These are phyloP conservation scores for Plantago lanceolata DNA, from an alignment of 305 asterid genomes.

Conservation along the genomic window DNA sequence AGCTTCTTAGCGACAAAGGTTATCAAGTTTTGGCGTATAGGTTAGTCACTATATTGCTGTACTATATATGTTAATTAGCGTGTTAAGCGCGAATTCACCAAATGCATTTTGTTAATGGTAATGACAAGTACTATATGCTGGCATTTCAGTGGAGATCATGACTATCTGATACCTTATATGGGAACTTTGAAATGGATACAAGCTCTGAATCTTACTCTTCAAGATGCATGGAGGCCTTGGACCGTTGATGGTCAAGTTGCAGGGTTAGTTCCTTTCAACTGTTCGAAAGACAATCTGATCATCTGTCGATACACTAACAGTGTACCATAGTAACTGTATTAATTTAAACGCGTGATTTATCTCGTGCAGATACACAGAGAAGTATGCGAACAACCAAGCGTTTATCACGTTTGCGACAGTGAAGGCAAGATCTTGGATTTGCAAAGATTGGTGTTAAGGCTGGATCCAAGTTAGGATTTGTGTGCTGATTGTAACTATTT, in stretches of 20 bases:
- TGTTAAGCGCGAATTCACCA: too few species aligned
- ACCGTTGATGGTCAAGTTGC: slow-evolving; percentile 19
- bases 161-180: slow-evolving; percentile 3
- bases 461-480: too few species aligned
- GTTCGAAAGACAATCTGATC: neutral
- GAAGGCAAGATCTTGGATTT: slow-evolving; percentile 3
- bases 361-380: slow-evolving; percentile 21
- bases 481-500: neutral
- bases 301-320: too few species aligned
- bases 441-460: neutral
- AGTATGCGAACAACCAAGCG: slow-evolving; percentile 15
- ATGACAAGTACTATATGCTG: neutral
- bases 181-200: slow-evolving; percentile 20
- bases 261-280: slow-evolving; percentile 17
- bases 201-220: slow-evolving; percentile 16
- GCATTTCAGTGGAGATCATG: slow-evolving; percentile 24
- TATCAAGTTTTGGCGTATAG: slow-evolving; percentile 26
- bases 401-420: slow-evolving; percentile 24
- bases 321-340: too few species aligned
- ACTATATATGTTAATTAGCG: too few species aligned
- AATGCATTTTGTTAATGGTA: too few species aligned
- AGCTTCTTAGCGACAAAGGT: slow-evolving; percentile 20
- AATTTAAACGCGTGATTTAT: neutral
- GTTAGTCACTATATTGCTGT: neutral
- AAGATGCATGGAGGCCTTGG: slow-evolving; percentile 23